Evolutionary conservation across 257 asterid species (phyloP), one percentile per base, ranked within the genome.

Genomic region (Fraxinus cuspidata): DNA sequence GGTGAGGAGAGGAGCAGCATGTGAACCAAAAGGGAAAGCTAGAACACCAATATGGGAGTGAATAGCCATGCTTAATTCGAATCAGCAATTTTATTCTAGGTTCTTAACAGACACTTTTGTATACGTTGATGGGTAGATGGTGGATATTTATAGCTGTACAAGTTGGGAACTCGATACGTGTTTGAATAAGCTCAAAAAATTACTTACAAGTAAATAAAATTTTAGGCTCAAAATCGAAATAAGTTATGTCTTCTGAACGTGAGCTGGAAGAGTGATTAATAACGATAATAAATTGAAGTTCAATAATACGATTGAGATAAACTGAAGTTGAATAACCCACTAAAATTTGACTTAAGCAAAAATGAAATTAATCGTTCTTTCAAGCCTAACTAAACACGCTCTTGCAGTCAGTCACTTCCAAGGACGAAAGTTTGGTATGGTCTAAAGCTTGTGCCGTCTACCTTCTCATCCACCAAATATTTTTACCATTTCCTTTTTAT

Each of bases 1-100:
- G 70, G 79, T 49, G 51, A 91, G 87, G 2, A 91, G 77, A 0
- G 94, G 90, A 1, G 87, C 86, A 4, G 96, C 93, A 83, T 91
- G 98, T 1, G 95, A 81, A 77, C 90, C 96, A 82, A 91, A 91
- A 3, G 98, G 98, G 81, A 93, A 93, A 16, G 98, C 87, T 32
- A 93, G 87, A 44, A 90, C 90, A 5, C 87, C 96, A 3, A 93
- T 70, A n/a, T 91, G 97, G 49, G 72, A 70, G 66, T 84, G 77
- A 27, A 74, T 67, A 21, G 31, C 83, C 92, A 88, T 88, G 3
- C 47, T 72, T 34, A 32, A 21, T 53, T 64, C 4, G 51, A 25
- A 11, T n/a, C 18, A 1, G 40, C 4, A 29, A 11, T 15, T 79
- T 49, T 28, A 23, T 8, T 19, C 19, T 3, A 47, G 53, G 19